phyloP scores from a whole-genome alignment of 1,139 yeast genomes.

The Sugiyamaella grinbergsii region DNA sequence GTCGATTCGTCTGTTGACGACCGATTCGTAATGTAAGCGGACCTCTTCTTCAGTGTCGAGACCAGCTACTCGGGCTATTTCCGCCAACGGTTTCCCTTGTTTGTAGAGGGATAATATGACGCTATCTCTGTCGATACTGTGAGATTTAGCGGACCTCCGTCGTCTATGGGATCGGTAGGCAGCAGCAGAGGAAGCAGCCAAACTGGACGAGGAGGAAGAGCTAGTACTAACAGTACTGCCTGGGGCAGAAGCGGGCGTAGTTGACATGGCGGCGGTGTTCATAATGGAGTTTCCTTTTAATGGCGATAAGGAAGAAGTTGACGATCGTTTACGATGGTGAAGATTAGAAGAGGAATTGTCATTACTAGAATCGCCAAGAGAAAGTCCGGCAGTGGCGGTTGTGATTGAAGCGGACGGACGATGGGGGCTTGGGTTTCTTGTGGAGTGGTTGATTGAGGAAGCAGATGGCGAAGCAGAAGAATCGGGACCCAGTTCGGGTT shows the following conservation, averaged over 20 bases:
- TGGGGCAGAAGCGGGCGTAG: slow-evolving; percentile 16
- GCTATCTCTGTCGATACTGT: slow-evolving; percentile 27
- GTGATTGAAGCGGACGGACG: slow-evolving; percentile 23
- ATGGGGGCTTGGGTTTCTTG: slow-evolving; percentile 20
- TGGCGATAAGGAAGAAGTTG: slow-evolving; percentile 17
- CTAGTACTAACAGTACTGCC: slow-evolving; percentile 4
- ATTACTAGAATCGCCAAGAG: slow-evolving; percentile 14
- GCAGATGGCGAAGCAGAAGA: background rate
- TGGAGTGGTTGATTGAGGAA: background rate
- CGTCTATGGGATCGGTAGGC: slow-evolving; percentile 24
- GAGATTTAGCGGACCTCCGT: slow-evolving; percentile 21
- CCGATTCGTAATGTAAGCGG: slow-evolving; percentile 25
- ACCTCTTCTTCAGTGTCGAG: slow-evolving; percentile 27
- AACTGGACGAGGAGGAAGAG: slow-evolving; percentile 7
- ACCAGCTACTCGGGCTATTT: slow-evolving; percentile 29
- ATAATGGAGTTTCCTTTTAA: background rate
- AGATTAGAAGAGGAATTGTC: background rate
- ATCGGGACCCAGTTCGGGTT: slow-evolving; percentile 9
- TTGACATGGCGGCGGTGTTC: background rate
- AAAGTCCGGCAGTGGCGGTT: slow-evolving; percentile 23
- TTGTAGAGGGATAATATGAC: slow-evolving; percentile 27
- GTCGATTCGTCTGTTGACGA: slow-evolving; percentile 25
- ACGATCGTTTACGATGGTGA: slow-evolving; percentile 16
- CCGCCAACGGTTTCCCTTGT: slow-evolving; percentile 32
- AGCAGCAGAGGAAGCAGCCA: slow-evolving; percentile 18